Evolutionary conservation across 2,329 filamentous ascomycete genomes (phyloP).

Genomic region (Xylariomycetidae sp.): DNA sequence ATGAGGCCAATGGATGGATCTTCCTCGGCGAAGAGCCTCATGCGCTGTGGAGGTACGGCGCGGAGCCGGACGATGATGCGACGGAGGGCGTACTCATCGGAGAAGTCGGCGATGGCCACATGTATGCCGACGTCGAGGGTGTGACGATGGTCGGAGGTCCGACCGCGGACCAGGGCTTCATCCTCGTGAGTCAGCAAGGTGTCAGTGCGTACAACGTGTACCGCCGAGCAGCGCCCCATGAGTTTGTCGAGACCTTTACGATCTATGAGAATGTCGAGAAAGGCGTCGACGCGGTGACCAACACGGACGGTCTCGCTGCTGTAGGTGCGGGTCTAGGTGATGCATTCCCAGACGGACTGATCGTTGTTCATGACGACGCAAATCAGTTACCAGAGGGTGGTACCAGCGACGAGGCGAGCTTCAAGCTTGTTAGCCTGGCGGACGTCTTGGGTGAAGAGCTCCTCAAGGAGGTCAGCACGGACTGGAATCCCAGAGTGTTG

Average conservation of each 20-base stretch:
- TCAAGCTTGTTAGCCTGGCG: conserved; percentile 42
- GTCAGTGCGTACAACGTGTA: conserved; percentile 50
- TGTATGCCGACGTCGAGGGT: conserved; percentile 51
- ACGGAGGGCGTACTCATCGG: conserved; percentile 31
- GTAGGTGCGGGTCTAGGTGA: conserved; percentile 38
- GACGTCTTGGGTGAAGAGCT: conserved; percentile 33
- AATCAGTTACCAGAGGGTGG: conserved; percentile 43
- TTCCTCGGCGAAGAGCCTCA: conserved; percentile 48
- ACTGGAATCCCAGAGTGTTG: conserved; percentile 37
- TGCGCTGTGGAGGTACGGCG: conserved; percentile 48
- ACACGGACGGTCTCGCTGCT: conserved; percentile 47
- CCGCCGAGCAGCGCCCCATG: conserved; percentile 41
- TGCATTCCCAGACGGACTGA: conserved; percentile 37
- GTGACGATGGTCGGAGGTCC: conserved; percentile 45
- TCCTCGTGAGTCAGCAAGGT: conserved; percentile 49
- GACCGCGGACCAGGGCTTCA: conserved; percentile 39
- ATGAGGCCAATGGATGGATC: conserved; percentile 46
- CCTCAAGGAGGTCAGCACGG: conserved; percentile 29
- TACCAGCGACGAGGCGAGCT: conserved; percentile 43
- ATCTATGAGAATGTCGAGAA: conserved; percentile 36
- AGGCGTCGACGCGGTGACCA: conserved; percentile 44
- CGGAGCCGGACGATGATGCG: conserved; percentile 40
- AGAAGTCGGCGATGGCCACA: conserved; percentile 40
- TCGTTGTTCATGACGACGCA: conserved; percentile 50
- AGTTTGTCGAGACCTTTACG: conserved; percentile 45